Evolutionary conservation across 2,329 filamentous ascomycete species (phyloP).

Genomic region (Pestalotiopsis sp.): DNA sequence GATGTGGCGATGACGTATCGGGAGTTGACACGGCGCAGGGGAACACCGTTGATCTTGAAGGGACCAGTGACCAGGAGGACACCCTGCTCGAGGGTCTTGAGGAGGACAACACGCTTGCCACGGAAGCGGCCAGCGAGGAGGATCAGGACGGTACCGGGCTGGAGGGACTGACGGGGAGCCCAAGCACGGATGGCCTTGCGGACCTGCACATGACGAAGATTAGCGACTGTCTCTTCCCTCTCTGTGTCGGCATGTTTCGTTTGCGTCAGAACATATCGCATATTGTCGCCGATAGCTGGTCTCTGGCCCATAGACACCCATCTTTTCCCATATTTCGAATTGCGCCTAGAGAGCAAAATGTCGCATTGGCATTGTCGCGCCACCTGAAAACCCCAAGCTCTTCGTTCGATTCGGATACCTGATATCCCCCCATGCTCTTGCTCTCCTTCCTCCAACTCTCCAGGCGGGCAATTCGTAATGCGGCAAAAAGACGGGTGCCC

Average conservation of each 20-base stretch:
- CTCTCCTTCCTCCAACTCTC: not conserved
- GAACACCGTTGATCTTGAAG: constrained; percentile 99
- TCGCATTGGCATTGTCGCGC: not conserved
- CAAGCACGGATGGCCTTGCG: constrained; percentile 92
- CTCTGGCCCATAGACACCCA: not conserved
- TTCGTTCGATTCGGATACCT: not conserved
- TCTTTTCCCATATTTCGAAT: not conserved
- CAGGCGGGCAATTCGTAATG: not conserved
- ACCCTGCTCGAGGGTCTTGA: constrained; percentile 97
- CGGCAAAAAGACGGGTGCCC: not conserved
- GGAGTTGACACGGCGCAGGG: constrained; percentile 90
- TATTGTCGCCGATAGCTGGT: not conserved
- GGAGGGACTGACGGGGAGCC: constrained; percentile 84
- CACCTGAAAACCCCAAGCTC: not conserved
- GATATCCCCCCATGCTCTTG: not conserved
- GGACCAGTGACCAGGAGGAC: constrained; percentile 98
- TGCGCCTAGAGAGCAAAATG: constrained; percentile 3
- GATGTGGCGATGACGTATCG: constrained; percentile 93
- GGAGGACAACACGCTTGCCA: constrained; percentile 98
- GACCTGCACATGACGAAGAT: constrained; percentile 59
- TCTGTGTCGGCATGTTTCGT: not conserved
- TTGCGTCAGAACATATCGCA: not conserved
- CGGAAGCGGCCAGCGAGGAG: constrained; percentile 99
- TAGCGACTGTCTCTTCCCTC: not conserved
- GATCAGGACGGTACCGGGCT: constrained; percentile 96